Evolutionary conservation across 345 rosid genomes (phyloP), one percentile per base, ranked within the genome.

Genomic region (Eucalyptus cloeziana): DNA sequence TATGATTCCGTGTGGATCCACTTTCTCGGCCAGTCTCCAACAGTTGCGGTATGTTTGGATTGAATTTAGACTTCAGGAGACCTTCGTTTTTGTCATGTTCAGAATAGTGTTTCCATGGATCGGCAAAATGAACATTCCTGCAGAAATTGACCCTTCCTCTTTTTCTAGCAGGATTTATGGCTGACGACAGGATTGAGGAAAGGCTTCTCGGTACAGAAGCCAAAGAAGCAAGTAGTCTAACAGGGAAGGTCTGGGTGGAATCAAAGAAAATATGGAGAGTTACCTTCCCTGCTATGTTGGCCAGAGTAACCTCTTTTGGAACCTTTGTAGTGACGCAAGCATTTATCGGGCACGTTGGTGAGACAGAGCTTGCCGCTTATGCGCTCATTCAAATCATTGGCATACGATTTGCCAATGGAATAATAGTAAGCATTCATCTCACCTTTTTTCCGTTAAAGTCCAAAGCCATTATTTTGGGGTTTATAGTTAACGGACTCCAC

Each of bases 291-390:
- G 93, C 88, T 80, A 88, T 89, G 13, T 27, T 91, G 30, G 87
- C 92, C 6, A 87, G 86, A 67, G 90, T 88, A 11, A 49, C 92
- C 45, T 7, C 86, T 14, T 92, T 91, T 33, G 93, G 94, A 43
- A 44, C 85, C 3, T 81, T 89, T 30, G 80, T 89, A 43, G 91
- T 89, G 37, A 89, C 91, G 37, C 91, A 89, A 64, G 58, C 83
- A 86, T 93, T 93, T 85, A 22, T 93, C 13, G 94, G 94, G 24
- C 93, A 91, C 76, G 24, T 93, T 58, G 92, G 93, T 14, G 88
- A 51, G 25, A 50, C 91, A 27, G 54, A 89, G 88, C 94, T 92
- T 3, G 94, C 94, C 7, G 94, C 90, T 7, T 92, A 88, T 89
- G 93, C 92, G 13, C 89, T 92, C 52, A 87, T 71, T 64, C 93